These are phyloP conservation scores for Leishmania braziliensis DNA, from an alignment of 208 protist genomes.

Conservation along the genomic window DNA sequence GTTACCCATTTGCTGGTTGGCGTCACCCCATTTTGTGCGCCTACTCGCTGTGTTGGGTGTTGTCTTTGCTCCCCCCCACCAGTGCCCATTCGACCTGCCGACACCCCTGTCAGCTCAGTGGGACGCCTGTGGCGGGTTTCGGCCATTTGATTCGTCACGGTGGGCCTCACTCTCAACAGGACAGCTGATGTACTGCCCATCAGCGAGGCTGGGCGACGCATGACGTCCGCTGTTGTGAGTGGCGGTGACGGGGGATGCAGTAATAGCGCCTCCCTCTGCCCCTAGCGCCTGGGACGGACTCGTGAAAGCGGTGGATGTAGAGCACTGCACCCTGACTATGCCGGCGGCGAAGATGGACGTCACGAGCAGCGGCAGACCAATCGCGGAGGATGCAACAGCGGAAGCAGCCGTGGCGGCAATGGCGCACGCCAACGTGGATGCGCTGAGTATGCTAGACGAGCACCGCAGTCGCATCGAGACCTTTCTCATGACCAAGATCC, in stretches of 20 bases:
- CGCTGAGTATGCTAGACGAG: not conserved
- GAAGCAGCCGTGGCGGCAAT: not conserved
- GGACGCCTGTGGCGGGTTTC: constrained; percentile 47
- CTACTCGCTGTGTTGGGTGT: constrained; percentile 48
- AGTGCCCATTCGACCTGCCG: constrained; percentile 31
- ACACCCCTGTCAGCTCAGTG: constrained; percentile 40
- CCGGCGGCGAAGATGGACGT: not conserved
- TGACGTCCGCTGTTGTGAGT: constrained; percentile 48
- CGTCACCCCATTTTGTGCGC: constrained; percentile 38
- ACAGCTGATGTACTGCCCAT: constrained; percentile 54
- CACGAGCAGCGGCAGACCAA: not conserved
- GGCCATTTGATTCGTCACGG: constrained; percentile 47
- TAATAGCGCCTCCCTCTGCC: not conserved
- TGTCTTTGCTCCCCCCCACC: constrained; percentile 35
- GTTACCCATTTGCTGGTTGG: constrained; percentile 50
- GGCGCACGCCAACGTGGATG: not conserved
- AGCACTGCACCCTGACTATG: not conserved
- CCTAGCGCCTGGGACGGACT: not conserved
- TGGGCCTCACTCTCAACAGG: constrained; percentile 48
- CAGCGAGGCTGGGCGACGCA: constrained; percentile 45
- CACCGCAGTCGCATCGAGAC: constrained; percentile 16
- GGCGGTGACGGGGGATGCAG: constrained; percentile 23
- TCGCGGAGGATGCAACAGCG: not conserved
- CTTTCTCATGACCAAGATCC: constrained; percentile 21
- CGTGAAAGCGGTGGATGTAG: not conserved